These are phyloP conservation scores for Aspergillus sp. DNA, from an alignment of 2,329 filamentous ascomycete genomes.

Conservation along the genomic window DNA sequence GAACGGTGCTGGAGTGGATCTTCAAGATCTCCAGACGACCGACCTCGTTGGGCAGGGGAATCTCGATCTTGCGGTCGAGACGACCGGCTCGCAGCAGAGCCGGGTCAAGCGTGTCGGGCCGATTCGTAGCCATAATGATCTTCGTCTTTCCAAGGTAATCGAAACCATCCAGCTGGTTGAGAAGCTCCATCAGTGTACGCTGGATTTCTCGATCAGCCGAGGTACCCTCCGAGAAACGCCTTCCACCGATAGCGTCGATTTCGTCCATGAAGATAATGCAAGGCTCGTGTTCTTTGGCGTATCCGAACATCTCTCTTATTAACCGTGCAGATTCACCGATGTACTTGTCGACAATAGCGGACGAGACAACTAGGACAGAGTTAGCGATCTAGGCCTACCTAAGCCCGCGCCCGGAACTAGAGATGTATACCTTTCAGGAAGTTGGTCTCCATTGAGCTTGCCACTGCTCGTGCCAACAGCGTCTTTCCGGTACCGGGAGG, in stretches of 20 bases:
- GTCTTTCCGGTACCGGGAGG: slow-evolving; percentile 98
- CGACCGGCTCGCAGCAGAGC: slow-evolving; percentile 88
- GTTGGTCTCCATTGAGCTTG: slow-evolving; percentile 95
- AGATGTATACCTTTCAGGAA: slow-evolving; percentile 80
- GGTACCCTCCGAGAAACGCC: slow-evolving; percentile 95
- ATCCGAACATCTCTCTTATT: slow-evolving; percentile 99
- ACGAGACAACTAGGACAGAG: slow-evolving; percentile 75
- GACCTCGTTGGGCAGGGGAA: slow-evolving; percentile 94
- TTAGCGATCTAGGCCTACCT: slow-evolving; percentile 7
- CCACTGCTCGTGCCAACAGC: slow-evolving; percentile 87
- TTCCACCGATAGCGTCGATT: slow-evolving; percentile 96
- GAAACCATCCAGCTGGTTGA: slow-evolving; percentile 98
- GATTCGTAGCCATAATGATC: slow-evolving; percentile 99
- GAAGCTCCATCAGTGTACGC: slow-evolving; percentile 95
- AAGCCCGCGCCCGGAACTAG: background rate
- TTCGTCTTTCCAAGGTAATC: slow-evolving; percentile 99
- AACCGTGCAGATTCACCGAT: slow-evolving; percentile 96
- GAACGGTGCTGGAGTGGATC: slow-evolving; percentile 86
- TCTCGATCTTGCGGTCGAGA: slow-evolving; percentile 96
- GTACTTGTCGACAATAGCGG: slow-evolving; percentile 99
- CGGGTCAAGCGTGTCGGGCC: slow-evolving; percentile 93
- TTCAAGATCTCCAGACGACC: slow-evolving; percentile 96
- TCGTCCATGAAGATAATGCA: slow-evolving; percentile 99
- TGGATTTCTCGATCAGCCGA: slow-evolving; percentile 98
- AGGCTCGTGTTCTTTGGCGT: slow-evolving; percentile 98